Base-by-base conservation (phyloP, 345 rosid genomes). In the Alliaria petiolata region DNA sequence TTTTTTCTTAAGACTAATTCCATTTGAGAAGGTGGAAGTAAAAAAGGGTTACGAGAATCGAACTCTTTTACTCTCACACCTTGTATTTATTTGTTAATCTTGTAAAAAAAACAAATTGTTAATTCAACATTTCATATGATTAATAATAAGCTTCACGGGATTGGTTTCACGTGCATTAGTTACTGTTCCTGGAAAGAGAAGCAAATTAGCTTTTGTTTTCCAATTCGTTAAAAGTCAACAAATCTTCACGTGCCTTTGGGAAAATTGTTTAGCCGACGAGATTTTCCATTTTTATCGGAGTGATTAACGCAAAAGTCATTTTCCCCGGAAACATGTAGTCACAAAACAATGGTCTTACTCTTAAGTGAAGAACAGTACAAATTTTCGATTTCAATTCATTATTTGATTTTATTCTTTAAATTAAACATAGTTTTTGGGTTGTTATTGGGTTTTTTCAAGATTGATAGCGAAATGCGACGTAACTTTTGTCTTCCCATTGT, bases 271-370 rank as follows among this genome's bases (percentile, higher is more conserved):
- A 20, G 36, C 15, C 39, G 10, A 74, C 46, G 51, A 36, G 36
- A 28, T 1, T n/a, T 54, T 33, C 39, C 78, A 55, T 33, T 63
- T 69, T 63, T 34, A 54, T 5, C 66, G 75, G 79, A 69, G 79
- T 63, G 66, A 76, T 76, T 76, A 54, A 69, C 79, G 75, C 31
- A 76, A 52, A 14, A 26, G 71, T 69, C 71, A 38, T 76, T 76
- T 76, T 76, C 79, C 57, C 7, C 15, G 25, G 47, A 46, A 76
- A 69, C 78, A 75, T 36, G 45, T 1, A 1, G 63, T 38, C 50
- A 19, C 44, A 39, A 58, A 74, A 51, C 35, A 55, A 30, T 22
- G 42, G 67, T 30, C 72, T 25, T 40, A 67, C 56, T 42, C 10
- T n/a, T n/a, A n/a, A n/a, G n/a, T n/a, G n/a, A n/a, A n/a, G n/a